A percentile compares a stretch with the other conserved stretches of the same genome.
Conservation (phyloP, 352 stramenopile species). For the Pythium periplocum region DNA sequence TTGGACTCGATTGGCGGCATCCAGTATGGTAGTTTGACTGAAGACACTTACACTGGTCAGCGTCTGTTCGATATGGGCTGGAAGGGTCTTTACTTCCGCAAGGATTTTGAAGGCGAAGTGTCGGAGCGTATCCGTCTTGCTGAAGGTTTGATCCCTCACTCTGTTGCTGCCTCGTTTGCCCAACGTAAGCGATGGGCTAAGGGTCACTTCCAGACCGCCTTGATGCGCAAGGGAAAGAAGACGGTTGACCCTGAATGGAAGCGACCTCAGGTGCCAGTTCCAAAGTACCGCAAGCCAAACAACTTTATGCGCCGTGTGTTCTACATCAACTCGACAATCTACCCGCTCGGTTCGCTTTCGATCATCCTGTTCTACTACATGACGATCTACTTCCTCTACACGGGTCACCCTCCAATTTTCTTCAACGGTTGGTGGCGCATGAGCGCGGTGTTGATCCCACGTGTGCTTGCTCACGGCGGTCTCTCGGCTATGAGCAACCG, state of each 20-base stretch:
- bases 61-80: conserved; percentile 74
- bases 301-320: conserved; percentile 83
- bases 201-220: conserved; percentile 77
- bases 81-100: conserved; percentile 85
- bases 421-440: conserved; percentile 67
- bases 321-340: conserved; percentile 81
- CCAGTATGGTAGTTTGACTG: conserved; percentile 80
- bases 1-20: conserved; percentile 83
- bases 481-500: conserved; percentile 74
- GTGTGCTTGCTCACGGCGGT: conserved; percentile 68
- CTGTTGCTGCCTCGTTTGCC: conserved; percentile 67
- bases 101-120: conserved; percentile 81
- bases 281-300: conserved; percentile 76
- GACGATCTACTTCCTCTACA: conserved; percentile 84
- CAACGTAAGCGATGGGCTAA: conserved; percentile 83
- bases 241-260: conserved; percentile 80
- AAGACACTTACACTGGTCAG: conserved; percentile 80
- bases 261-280: conserved; percentile 56
- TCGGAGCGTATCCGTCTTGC: conserved; percentile 69
- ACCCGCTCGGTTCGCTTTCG: conserved; percentile 69
- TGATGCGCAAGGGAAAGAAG: conserved; percentile 85
- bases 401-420: conserved; percentile 78
- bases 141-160: conserved; percentile 74
- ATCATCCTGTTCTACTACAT: conserved; percentile 84
- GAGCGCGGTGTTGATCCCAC: conserved; percentile 57